Conservation (phyloP, 2,329 filamentous ascomycete species). For the Cucurbitaria berberidis region DNA sequence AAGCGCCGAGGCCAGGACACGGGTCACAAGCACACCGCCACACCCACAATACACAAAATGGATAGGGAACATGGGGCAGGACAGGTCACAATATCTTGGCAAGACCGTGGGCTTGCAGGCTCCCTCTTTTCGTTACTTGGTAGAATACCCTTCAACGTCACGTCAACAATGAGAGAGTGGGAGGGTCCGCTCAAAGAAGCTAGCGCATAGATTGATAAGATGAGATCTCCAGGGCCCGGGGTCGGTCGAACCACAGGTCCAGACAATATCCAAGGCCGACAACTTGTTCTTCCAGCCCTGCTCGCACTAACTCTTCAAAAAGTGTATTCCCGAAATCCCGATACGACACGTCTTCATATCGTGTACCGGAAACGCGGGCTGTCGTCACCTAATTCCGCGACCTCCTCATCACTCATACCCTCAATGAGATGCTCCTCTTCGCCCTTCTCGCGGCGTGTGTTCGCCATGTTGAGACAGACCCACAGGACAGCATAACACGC, state of each 20-base stretch:
- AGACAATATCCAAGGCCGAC: too few relatives aligned
- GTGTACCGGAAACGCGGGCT: conserved; percentile 54
- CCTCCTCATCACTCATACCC: conserved; percentile 51
- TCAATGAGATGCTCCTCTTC: conserved; percentile 50
- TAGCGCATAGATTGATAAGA: not conserved
- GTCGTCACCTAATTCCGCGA: conserved; percentile 54
- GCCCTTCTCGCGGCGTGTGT: conserved; percentile 47
- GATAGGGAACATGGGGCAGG: not conserved
- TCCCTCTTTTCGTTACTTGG: not conserved
- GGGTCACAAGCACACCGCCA: not conserved
- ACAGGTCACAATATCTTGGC: not conserved
- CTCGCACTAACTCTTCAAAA: too few relatives aligned
- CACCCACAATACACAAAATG: not conserved
- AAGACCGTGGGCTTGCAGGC: not conserved
- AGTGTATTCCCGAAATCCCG: too few relatives aligned
- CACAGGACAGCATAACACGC: conserved; percentile 49
- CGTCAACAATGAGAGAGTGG: not conserved
- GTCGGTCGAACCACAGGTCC: too few relatives aligned
- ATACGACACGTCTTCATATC: conserved; percentile 4
- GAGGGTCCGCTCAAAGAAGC: not conserved
- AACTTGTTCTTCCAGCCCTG: too few relatives aligned
- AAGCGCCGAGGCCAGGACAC: conserved; percentile 17
- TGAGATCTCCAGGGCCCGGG: too few relatives aligned
- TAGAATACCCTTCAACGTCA: not conserved
- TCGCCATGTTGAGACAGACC: conserved; percentile 47